These are phyloP conservation scores for Chlorella sp. DNA, from an alignment of 139 green algal genomes.

Conservation along the genomic window DNA sequence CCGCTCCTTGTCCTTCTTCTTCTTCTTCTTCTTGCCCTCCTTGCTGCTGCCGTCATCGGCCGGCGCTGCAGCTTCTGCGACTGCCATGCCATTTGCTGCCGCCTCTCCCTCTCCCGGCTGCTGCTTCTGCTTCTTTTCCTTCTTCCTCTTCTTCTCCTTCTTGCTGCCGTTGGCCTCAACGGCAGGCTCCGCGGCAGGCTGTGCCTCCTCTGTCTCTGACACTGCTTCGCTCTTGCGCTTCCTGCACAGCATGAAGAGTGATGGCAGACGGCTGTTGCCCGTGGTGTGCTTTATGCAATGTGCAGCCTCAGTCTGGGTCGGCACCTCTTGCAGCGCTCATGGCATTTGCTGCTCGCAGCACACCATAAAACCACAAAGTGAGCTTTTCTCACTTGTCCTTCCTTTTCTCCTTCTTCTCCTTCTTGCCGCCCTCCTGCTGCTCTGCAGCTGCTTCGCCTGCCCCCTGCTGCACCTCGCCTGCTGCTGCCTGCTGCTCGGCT, in stretches of 20 bases:
- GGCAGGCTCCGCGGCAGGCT: background rate
- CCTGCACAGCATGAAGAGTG: too few relatives aligned
- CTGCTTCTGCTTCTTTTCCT: constrained; percentile 20
- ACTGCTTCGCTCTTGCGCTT: background rate
- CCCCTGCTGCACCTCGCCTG: background rate
- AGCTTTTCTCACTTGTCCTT: background rate
- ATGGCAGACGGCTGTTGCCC: too few relatives aligned
- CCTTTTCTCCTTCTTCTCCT: constrained; percentile 12
- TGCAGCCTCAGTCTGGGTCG: too few relatives aligned
- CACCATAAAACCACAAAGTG: too few relatives aligned
- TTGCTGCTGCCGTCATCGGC: background rate
- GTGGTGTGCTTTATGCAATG: too few relatives aligned
- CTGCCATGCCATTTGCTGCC: background rate
- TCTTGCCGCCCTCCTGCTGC: background rate
- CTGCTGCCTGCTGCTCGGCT: background rate
- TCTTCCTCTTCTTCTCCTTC: constrained; percentile 1
- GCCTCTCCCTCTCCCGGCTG: background rate
- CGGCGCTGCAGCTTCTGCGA: background rate
- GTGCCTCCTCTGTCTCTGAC: background rate
- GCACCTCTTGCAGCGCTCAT: too few relatives aligned
- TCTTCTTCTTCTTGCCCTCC: constrained; percentile 38
- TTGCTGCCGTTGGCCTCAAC: background rate
- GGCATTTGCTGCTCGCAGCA: too few relatives aligned
- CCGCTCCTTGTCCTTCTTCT: too few relatives aligned
- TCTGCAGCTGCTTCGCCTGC: background rate